Evolutionary conservation across 2,329 filamentous ascomycete genomes (phyloP).

Genomic region (Pseudocercospora musae): DNA sequence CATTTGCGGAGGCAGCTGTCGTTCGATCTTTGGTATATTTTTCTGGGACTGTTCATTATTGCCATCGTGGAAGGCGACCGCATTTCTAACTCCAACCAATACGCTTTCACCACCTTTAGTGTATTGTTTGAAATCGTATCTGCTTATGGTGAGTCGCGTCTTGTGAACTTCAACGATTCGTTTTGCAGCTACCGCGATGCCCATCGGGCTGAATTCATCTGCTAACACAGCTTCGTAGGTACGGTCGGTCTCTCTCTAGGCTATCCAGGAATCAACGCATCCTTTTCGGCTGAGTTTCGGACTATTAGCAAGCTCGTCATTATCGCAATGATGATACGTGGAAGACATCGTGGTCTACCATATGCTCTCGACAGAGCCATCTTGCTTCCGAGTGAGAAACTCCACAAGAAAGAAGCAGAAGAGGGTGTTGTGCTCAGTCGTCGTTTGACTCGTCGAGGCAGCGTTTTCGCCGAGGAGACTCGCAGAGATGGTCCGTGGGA

Average conservation of each 20-base stretch:
- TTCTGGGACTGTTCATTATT: slow-evolving; percentile 88
- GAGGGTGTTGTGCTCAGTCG: slow-evolving; percentile 25
- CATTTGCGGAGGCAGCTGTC: slow-evolving; percentile 91
- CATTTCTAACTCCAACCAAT: slow-evolving; percentile 60
- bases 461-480: slow-evolving; percentile 24
- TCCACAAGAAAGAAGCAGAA: slow-evolving; percentile 58
- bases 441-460: slow-evolving; percentile 30
- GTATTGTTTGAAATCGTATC: slow-evolving; percentile 82
- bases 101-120: slow-evolving; percentile 50
- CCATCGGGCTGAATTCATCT: too few relatives aligned
- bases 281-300: slow-evolving; percentile 78
- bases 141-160: slow-evolving; percentile 63
- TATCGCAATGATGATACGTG: slow-evolving; percentile 64
- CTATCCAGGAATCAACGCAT: slow-evolving; percentile 70
- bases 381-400: slow-evolving; percentile 62
- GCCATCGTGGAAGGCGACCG: slow-evolving; percentile 77
- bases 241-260: slow-evolving; percentile 90
- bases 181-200: too few relatives aligned
- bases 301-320: slow-evolving; percentile 65
- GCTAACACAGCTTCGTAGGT: neutral
- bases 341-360: slow-evolving; percentile 62
- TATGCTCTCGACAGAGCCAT: slow-evolving; percentile 69
- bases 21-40: slow-evolving; percentile 97
- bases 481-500: slow-evolving; percentile 22
- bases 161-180: neutral